Evolutionary conservation across 108 stramenopile genomes (phyloP).

Genomic region (Aureococcus anophagefferens): DNA sequence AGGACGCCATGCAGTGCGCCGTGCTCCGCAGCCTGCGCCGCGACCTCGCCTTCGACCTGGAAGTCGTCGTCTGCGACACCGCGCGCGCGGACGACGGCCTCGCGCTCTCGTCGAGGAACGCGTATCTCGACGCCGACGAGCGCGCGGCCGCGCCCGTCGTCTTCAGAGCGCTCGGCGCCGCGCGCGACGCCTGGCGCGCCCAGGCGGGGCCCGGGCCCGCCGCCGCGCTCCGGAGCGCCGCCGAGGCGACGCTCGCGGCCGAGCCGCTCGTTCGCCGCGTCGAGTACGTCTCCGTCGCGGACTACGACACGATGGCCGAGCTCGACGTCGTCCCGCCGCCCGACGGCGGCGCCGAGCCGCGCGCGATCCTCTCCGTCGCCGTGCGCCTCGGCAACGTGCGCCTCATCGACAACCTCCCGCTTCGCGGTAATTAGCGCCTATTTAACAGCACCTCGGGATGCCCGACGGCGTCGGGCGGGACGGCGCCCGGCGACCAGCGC

Average conservation of each 20-base stretch:
- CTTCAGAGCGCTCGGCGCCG: slow-evolving; percentile 58
- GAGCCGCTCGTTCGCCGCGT: slow-evolving; percentile 69
- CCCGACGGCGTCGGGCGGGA: too few relatives aligned
- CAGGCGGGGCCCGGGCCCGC: neutral
- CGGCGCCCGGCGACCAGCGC: too few relatives aligned
- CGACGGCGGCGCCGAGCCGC: slow-evolving; percentile 28
- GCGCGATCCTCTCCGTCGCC: slow-evolving; percentile 65
- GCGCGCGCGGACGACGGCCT: slow-evolving; percentile 81
- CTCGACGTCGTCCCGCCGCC: slow-evolving; percentile 27
- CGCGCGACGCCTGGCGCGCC: slow-evolving; percentile 39
- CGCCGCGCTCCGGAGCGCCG: neutral
- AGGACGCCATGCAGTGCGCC: slow-evolving; percentile 90
- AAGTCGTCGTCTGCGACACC: slow-evolving; percentile 62
- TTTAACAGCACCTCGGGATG: too few relatives aligned
- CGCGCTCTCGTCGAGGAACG: slow-evolving; percentile 91
- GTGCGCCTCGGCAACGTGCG: slow-evolving; percentile 65
- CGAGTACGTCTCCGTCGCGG: slow-evolving; percentile 68
- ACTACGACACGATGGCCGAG: slow-evolving; percentile 61
- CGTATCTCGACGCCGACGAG: slow-evolving; percentile 69
- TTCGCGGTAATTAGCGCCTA: too few relatives aligned
- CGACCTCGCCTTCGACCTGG: slow-evolving; percentile 63
- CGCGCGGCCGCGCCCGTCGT: slow-evolving; percentile 66
- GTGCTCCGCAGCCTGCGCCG: slow-evolving; percentile 68
- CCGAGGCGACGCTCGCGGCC: slow-evolving; percentile 16
- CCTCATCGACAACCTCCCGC: slow-evolving; percentile 69